phyloP scores from a whole-genome alignment of 2,329 filamentous ascomycete genomes.

The Dothistroma pini region DNA sequence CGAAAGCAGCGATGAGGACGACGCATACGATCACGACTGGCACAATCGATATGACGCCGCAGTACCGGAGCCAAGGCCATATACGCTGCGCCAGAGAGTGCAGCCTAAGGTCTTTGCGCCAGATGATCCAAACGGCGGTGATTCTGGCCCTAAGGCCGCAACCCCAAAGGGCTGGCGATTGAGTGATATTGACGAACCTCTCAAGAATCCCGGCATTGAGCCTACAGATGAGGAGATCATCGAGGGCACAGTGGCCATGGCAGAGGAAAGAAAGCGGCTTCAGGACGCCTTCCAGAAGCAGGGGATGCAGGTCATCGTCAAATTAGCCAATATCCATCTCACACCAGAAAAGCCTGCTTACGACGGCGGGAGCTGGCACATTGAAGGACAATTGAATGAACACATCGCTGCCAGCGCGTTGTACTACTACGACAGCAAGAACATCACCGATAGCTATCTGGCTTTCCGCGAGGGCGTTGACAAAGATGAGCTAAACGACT shows the following conservation, averaged over 20 bases:
- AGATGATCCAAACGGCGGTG: not conserved
- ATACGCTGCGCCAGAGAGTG: not conserved
- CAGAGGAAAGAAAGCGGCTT: not conserved
- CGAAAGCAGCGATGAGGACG: not conserved
- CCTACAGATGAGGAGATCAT: not conserved
- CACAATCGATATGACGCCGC: not conserved
- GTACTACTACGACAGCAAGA: conserved; percentile 59
- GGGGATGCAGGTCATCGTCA: conserved; percentile 60
- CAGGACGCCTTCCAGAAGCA: conserved; percentile 31
- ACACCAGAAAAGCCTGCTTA: conserved; percentile 56
- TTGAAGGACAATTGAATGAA: conserved; percentile 53
- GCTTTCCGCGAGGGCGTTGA: conserved; percentile 44
- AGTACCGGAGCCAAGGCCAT: not conserved
- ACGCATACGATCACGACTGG: not conserved
- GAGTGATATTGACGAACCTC: not conserved
- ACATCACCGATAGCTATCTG: conserved; percentile 53
- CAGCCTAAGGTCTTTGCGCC: not conserved
- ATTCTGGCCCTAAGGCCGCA: not conserved
- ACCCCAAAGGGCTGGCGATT: not conserved
- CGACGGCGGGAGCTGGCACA: conserved; percentile 53
- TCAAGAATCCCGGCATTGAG: not conserved
- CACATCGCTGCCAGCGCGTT: conserved; percentile 60
- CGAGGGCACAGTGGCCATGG: not conserved
- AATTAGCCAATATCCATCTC: conserved; percentile 57
- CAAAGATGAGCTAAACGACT: conserved; percentile 1